Percentiles rank a stretch among this genome's conserved stretches.
Conservation (phyloP, 2,329 filamentous ascomycete genomes). For the Fusarium musae region DNA sequence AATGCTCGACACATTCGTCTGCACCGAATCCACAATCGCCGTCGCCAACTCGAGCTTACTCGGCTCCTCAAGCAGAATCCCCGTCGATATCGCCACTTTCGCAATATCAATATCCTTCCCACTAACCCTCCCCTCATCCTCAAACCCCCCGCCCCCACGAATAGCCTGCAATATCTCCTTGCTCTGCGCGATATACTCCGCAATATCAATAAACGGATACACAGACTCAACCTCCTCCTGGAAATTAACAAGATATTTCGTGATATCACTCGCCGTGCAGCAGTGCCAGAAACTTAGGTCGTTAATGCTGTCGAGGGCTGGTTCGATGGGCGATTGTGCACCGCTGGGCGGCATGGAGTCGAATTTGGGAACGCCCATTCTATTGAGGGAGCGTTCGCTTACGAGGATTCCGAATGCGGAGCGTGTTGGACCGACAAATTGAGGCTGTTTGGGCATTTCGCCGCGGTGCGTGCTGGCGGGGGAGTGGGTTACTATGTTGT, state of each 20-base stretch:
- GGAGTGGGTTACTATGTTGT: conserved; percentile 22
- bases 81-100: conserved; percentile 50
- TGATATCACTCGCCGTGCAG: conserved; percentile 43
- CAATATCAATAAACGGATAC: conserved; percentile 49
- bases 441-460: conserved; percentile 46
- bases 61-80: conserved; percentile 48
- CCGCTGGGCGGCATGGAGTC: conserved; percentile 43
- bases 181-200: conserved; percentile 41
- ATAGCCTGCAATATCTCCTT: conserved; percentile 44
- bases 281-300: conserved; percentile 41
- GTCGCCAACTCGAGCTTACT: conserved; percentile 46
- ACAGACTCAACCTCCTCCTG: conserved; percentile 54
- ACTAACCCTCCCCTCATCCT: not conserved
- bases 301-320: not conserved
- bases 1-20: conserved; percentile 45
- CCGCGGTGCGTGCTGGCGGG: conserved; percentile 32
- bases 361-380: conserved; percentile 50
- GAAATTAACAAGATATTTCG: conserved; percentile 50
- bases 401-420: conserved; percentile 51
- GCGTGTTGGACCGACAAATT: conserved; percentile 52
- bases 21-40: conserved; percentile 46
- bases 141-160: not conserved
- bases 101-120: conserved; percentile 48
- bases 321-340: conserved; percentile 35
- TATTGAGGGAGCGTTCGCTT: conserved; percentile 50